phyloP scores from a whole-genome alignment of 495 filamentous ascomycete species.

The Penicillium cataractarum region DNA sequence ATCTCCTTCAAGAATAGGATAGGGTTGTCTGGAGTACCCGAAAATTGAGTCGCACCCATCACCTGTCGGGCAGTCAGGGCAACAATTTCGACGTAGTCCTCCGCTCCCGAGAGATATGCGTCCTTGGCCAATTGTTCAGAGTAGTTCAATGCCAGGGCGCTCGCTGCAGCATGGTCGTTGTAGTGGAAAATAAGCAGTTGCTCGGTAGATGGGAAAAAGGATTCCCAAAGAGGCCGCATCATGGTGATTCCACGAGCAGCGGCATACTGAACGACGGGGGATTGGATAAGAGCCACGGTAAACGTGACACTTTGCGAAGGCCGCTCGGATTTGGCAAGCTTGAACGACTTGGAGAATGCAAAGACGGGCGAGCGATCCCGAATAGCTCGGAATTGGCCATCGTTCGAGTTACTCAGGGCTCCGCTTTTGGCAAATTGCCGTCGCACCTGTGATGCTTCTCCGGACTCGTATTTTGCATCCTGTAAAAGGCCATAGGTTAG shows the following conservation, averaged over 20 bases:
- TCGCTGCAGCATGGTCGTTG: constrained; percentile 67
- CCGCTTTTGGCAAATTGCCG: constrained; percentile 72
- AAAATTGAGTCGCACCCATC: constrained; percentile 85
- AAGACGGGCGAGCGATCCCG: constrained; percentile 89
- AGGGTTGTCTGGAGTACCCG: constrained; percentile 81
- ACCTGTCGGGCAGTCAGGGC: constrained; percentile 90
- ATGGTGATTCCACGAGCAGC: constrained; percentile 75
- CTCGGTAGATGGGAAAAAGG: constrained; percentile 66
- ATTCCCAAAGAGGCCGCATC: constrained; percentile 88
- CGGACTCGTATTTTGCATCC: constrained; percentile 68
- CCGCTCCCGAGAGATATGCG: constrained; percentile 60
- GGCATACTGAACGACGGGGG: constrained; percentile 86
- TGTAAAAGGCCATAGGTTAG: constrained; percentile 16
- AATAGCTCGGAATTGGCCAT: constrained; percentile 67
- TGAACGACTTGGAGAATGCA: constrained; percentile 84
- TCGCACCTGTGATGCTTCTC: constrained; percentile 69
- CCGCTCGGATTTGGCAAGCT: constrained; percentile 35
- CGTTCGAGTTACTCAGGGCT: constrained; percentile 65
- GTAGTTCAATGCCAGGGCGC: constrained; percentile 71
- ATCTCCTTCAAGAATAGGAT: constrained; percentile 95
- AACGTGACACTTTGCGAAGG: constrained; percentile 65
- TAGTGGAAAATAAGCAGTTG: constrained; percentile 76
- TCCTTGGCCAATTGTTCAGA: constrained; percentile 76
- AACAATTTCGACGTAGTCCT: constrained; percentile 74
- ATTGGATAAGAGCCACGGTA: constrained; percentile 81